Evolutionary conservation across 805 yeast species (phyloP), one percentile per base, ranked within the genome.

Genomic region (Ogataea ramenticola): DNA sequence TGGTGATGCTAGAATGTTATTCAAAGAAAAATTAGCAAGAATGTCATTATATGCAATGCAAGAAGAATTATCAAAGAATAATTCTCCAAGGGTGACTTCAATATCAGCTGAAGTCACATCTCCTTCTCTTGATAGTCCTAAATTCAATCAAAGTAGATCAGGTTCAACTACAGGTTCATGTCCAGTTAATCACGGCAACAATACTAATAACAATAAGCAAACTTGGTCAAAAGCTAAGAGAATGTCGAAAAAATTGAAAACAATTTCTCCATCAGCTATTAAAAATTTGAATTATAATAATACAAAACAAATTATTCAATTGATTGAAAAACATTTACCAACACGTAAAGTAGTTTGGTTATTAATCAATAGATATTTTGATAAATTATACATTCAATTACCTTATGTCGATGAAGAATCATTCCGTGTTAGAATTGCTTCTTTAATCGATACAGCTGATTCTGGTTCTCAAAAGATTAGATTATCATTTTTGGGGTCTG

Each of bases 331-430:
- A 44, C 62, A 67, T 42, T 52, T 82, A 39, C 90, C 90, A 0
- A 69, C 65, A 26, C 74, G 75, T 51, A 69, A 67, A 45, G 70
- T 77, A 1, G 67, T 81, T 9, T 76, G 84, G 77, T 53, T 70
- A 38, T 64, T 80, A 40, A 62, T 82, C 26, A 77, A 80, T 46
- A 65, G 80, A 49, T 83, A 76, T 49, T 83, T 83, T 55, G 69
- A 68, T 11, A 67, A 71, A 30, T 61, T 82, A 5, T 84, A 84
- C 56, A 74, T 85, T 14, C 80, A 74, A 45, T 67, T 82, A 52
- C 90, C 93, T 3, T 79, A 74, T 48, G 61, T 82, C 30, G 88
- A 82, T 58, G 87, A 82, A 55, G 63, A 52, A 42, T 65, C 66
- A 10, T 76, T 78, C 55, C 69, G 69, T 43, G 50, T 50, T 17